phyloP scores from a whole-genome alignment of 2,329 filamentous ascomycete genomes.

The Arachnopeziza araneosa region DNA sequence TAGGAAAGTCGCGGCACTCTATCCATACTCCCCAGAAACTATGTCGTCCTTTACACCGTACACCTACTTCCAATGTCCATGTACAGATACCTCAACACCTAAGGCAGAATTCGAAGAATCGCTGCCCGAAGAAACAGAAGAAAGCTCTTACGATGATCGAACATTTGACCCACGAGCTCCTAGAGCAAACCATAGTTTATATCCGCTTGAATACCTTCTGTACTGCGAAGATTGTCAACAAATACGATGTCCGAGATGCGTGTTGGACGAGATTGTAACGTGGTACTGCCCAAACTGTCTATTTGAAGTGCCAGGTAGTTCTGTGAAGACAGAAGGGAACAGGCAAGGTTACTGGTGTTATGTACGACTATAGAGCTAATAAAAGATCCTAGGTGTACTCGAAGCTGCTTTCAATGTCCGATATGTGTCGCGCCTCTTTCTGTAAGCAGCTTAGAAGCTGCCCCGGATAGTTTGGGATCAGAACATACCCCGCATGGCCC shows the following conservation, averaged over 20 bases:
- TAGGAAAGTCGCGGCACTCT: neutral
- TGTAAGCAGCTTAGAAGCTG: conserved; percentile 62
- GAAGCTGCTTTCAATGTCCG: conserved; percentile 94
- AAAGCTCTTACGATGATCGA: conserved; percentile 54
- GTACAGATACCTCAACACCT: conserved; percentile 43
- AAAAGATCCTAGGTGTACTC: conserved; percentile 60
- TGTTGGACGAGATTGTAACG: conserved; percentile 87
- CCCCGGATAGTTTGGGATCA: conserved; percentile 27
- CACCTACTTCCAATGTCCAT: conserved; percentile 63
- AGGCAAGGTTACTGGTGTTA: conserved; percentile 48
- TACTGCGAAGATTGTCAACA: conserved; percentile 98
- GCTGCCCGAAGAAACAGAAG: conserved; percentile 33
- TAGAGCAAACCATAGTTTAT: conserved; percentile 85
- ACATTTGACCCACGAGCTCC: conserved; percentile 83
- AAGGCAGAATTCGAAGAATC: conserved; percentile 28
- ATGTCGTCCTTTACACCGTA: conserved; percentile 54
- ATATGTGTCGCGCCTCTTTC: conserved; percentile 77
- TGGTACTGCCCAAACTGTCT: conserved; percentile 95
- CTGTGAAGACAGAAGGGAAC: conserved; percentile 88
- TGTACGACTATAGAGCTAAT: conserved; percentile 3
- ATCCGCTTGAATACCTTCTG: conserved; percentile 85
- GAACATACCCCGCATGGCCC: conserved; percentile 44
- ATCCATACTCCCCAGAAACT: neutral
- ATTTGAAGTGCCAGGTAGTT: conserved; percentile 92
- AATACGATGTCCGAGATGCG: conserved; percentile 88